Evolutionary conservation across 1,139 yeast genomes (phyloP).

Genomic region (Blastobotrys apis): DNA sequence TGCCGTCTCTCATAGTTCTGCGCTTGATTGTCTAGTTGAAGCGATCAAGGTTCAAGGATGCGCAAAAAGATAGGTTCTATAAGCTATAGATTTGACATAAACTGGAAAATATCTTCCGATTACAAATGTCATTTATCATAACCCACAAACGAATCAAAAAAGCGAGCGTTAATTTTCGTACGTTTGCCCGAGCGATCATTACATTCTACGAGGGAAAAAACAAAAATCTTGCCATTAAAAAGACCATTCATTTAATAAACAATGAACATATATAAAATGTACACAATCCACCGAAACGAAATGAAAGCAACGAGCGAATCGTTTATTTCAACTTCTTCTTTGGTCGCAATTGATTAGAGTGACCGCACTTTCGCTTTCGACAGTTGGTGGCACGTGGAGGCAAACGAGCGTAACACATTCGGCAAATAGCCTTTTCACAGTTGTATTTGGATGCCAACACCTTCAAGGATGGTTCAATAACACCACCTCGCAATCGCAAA

Average conservation of each 20-base stretch:
- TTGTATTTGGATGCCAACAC: slow-evolving; percentile 99
- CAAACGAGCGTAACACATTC: slow-evolving; percentile 99
- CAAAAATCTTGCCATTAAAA: no score
- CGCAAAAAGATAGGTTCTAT: background rate
- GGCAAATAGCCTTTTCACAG: slow-evolving; percentile 99
- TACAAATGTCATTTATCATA: no score
- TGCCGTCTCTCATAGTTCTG: slow-evolving; percentile 11
- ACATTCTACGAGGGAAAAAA: no score
- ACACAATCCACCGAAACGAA: no score
- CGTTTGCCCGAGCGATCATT: no score
- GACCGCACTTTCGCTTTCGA: slow-evolving; percentile 99
- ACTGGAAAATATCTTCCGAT: no score
- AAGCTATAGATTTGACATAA: background rate
- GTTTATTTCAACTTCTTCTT: slow-evolving; percentile 98
- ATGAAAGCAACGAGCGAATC: no score
- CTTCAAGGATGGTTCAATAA: slow-evolving; percentile 99
- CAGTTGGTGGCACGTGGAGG: slow-evolving; percentile 99
- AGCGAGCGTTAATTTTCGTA: no score
- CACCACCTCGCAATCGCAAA: slow-evolving; percentile 89
- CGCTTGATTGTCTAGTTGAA: slow-evolving; percentile 12
- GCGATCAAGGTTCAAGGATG: slow-evolving; percentile 6
- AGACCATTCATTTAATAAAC: background rate
- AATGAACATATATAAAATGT: background rate
- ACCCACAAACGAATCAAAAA: no score
- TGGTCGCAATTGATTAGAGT: slow-evolving; percentile 99